Conservation (phyloP, 208 protist genomes). For the Crithidia brevicula region DNA sequence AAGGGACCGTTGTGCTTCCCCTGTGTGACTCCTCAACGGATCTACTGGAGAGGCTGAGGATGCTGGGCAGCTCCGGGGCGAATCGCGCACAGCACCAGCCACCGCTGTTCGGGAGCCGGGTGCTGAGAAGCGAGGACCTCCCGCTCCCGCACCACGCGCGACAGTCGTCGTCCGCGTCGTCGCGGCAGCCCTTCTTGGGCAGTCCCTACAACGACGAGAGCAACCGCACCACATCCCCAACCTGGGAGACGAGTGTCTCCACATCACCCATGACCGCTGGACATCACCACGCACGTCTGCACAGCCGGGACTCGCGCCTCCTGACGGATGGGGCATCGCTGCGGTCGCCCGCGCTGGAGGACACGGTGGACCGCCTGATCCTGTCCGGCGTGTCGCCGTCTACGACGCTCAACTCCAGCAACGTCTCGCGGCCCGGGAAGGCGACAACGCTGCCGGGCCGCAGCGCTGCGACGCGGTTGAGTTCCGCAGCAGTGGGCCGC, state of each 20-base stretch:
- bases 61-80: background rate
- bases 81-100: background rate
- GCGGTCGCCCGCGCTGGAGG: conserved; percentile 8
- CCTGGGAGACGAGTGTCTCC: background rate
- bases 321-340: background rate
- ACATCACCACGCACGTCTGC: background rate
- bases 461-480: background rate
- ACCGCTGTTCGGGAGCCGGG: background rate
- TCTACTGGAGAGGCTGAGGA: conserved; percentile 7
- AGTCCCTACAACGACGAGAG: background rate
- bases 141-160: background rate
- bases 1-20: conserved; percentile 1
- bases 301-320: conserved; percentile 3
- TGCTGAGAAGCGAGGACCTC: background rate
- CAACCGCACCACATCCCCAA: background rate
- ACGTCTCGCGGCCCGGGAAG: conserved; percentile 1
- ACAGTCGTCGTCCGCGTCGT: conserved; percentile 11
- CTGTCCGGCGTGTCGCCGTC: conserved; percentile 7
- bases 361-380: conserved; percentile 8
- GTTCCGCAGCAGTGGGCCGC: background rate
- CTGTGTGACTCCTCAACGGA: conserved; percentile 1
- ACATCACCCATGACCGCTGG: background rate
- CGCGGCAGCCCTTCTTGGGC: background rate
- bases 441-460: background rate
- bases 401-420: conserved; percentile 14